These are phyloP conservation scores for Mycena maculata DNA, from an alignment of 768 basidiomycete genomes.

Conservation along the genomic window DNA sequence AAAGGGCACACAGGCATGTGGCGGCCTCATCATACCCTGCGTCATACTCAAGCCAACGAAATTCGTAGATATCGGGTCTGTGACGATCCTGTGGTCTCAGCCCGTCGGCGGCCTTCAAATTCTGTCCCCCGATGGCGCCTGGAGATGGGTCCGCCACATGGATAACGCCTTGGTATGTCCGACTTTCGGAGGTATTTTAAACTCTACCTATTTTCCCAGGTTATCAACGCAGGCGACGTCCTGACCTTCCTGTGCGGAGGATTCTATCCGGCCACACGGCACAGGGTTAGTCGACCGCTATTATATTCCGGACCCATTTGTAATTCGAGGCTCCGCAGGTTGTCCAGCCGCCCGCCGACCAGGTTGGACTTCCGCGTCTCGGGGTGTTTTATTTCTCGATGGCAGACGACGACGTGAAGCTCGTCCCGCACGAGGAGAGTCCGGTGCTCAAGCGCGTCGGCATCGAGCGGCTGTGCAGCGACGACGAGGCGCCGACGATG, in stretches of 20 bases:
- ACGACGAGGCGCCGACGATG: conserved; percentile 54
- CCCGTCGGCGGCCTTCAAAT: conserved; percentile 62
- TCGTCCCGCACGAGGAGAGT: conserved; percentile 55
- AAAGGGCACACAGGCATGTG: conserved; percentile 61
- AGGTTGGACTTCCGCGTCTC: conserved; percentile 55
- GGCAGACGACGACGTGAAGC: conserved; percentile 55
- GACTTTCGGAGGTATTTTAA: neutral
- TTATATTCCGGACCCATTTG: neutral
- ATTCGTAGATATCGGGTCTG: conserved; percentile 53
- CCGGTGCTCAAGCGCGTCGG: conserved; percentile 55
- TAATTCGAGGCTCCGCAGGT: conserved; percentile 45
- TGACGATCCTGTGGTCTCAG: conserved; percentile 62
- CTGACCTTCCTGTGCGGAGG: conserved; percentile 62
- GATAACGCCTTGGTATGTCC: conserved; percentile 55
- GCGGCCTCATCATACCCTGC: neutral
- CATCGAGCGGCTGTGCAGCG: conserved; percentile 46
- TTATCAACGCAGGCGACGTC: conserved; percentile 61
- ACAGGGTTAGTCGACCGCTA: conserved; percentile 39
- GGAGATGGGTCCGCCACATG: conserved; percentile 60
- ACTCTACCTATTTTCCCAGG: conserved; percentile 33
- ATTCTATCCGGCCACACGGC: conserved; percentile 61
- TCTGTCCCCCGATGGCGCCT: conserved; percentile 51
- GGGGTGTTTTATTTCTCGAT: conserved; percentile 62
- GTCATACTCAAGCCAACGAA: neutral
- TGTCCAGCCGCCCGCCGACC: conserved; percentile 60